Base-by-base conservation (phyloP, 1,284 basidiomycete species). In the Pholiota adiposa region DNA sequence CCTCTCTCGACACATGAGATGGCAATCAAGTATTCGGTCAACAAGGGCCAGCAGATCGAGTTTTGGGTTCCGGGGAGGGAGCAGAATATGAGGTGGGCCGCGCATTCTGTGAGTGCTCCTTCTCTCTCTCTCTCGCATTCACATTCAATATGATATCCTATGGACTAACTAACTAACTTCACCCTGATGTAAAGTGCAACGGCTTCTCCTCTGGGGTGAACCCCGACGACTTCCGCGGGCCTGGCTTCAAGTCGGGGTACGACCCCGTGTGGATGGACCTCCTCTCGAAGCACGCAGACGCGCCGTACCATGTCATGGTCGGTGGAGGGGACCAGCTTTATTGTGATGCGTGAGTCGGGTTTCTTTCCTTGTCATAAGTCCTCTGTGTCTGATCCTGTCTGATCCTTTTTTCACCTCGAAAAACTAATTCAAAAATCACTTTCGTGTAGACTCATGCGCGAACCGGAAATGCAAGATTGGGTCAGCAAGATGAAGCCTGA, bases 261-360 rank as follows among this genome's bases (percentile, higher is more conserved):
- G 94, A 96, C 72, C 94, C 93, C 9, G 87, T 98, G 8, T 99
- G 97, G 97, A 83, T 89, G 65, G 96, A 99, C 74, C 75, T 98
- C 41, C 83, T 99, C 29, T 77, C 83, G 43, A 88, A 92, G 66
- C 97, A 99, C 69, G 81, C 83, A 1, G 81, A 87, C 66, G 78
- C 82, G 61, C 95, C 96, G 0, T 97, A 94, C 73, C 97, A 98
- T 71, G 87, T 83, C 6, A 76, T 95, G 41, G 84, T 95, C 4
- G 94, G 94, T 19, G 94, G 94, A 27, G 93, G 93, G 6, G 92
- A 94, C 69, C 93, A 94, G 70, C 76, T 94, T 9, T 94, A 94
- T 68, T 93, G 90, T 63, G 92, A 92, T 66, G 77, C 79, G 83
- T 88, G 73, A 54, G n/a, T n/a, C n/a, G 82, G 74, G 23, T 44